Evolutionary conservation across 164 flowering plant genomes (phyloP).

Genomic region (Malania oleifera): DNA sequence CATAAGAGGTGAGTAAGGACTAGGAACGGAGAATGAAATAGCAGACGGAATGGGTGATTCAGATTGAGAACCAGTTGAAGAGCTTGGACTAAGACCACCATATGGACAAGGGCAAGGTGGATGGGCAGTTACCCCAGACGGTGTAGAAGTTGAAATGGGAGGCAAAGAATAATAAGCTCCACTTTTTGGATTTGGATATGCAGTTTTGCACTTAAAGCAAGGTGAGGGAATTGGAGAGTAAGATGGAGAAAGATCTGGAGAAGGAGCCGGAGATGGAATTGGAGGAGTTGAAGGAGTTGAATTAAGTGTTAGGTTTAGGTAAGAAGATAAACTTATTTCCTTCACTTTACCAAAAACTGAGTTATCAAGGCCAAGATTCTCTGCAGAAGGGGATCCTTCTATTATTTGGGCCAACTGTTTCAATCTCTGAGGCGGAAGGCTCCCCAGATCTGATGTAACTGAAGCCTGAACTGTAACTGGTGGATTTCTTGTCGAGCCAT

Average conservation of each 20-base stretch:
- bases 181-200: conserved; percentile 22
- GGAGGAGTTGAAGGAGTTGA: conserved; percentile 36
- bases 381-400: conserved; percentile 33
- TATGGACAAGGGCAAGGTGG: conserved; percentile 24
- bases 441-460: conserved; percentile 45
- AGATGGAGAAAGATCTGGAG: conserved; percentile 34
- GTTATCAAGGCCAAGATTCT: conserved; percentile 74
- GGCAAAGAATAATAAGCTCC: conserved; percentile 15
- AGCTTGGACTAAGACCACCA: conserved; percentile 25
- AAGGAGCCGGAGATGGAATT: conserved; percentile 45
- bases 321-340: conserved; percentile 52
- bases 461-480: conserved; percentile 67
- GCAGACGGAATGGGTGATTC: conserved; percentile 16
- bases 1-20: conserved; percentile 18
- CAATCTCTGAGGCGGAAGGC: conserved; percentile 54
- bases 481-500: conserved; percentile 56
- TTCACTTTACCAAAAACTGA: conserved; percentile 74
- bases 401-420: conserved; percentile 66
- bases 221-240: conserved; percentile 29
- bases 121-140: conserved; percentile 17
- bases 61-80: conserved; percentile 26
- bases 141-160: conserved; percentile 30
- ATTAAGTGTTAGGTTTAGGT: conserved; percentile 36
- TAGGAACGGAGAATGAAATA: conserved; percentile 13
- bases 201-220: conserved; percentile 8